phyloP scores from a whole-genome alignment of 371 early-diverging fungal species.

The Haplosporangium sp. region DNA sequence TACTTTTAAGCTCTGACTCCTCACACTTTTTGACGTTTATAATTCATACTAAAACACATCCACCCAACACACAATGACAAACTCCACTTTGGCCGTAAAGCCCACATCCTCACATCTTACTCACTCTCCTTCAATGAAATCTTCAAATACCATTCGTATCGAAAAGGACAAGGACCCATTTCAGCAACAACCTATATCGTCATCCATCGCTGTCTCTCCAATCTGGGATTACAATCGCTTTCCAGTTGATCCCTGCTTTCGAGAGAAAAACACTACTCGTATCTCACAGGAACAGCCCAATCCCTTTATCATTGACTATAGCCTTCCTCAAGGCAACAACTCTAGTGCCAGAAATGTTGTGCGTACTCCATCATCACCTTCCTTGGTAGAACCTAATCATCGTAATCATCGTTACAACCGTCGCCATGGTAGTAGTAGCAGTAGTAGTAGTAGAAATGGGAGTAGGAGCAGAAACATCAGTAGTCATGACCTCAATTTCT shows the following conservation, averaged over 20 bases:
- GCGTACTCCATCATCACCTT: conserved; percentile 14
- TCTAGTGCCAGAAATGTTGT: neutral
- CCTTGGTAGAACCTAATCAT: neutral
- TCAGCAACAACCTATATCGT: neutral
- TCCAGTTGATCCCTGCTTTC: conserved; percentile 35
- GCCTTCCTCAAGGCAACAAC: conserved; percentile 6
- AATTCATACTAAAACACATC: neutral
- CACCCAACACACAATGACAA: conserved; percentile 6
- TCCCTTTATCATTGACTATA: conserved; percentile 24
- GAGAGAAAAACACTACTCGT: conserved; percentile 14
- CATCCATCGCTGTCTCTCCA: conserved; percentile 17
- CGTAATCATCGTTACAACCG: neutral
- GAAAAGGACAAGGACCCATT: neutral
- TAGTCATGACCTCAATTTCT: conserved; percentile 6
- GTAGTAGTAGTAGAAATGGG: conserved; percentile 14
- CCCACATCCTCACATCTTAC: neutral
- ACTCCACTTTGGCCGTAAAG: conserved; percentile 16
- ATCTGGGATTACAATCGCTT: conserved; percentile 48
- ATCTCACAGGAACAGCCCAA: conserved; percentile 17
- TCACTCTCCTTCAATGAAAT: neutral
- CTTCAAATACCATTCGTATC: neutral
- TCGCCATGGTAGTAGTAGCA: conserved; percentile 7
- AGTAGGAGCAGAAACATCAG: conserved; percentile 6
- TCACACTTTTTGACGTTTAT: no score
- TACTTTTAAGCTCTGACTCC: neutral